These are phyloP conservation scores for Nemania sp. DNA, from an alignment of 2,329 filamentous ascomycete species.

Conservation along the genomic window DNA sequence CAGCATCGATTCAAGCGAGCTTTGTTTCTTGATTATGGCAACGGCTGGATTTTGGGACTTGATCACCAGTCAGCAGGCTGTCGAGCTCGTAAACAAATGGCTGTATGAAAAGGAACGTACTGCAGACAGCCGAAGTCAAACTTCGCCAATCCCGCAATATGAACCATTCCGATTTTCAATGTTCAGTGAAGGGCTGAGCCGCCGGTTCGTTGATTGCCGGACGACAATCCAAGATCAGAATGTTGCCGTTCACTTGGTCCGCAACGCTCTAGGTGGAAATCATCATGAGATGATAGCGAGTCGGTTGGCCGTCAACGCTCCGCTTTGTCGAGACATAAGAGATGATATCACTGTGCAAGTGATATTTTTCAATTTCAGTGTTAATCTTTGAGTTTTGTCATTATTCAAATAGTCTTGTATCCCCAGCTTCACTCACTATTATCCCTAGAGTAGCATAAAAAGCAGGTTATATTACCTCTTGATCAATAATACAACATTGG, in stretches of 20 bases:
- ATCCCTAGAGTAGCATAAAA: too few relatives aligned
- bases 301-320: not conserved
- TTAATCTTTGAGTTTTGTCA: too few relatives aligned
- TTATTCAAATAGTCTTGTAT: too few relatives aligned
- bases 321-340: not conserved
- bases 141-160: not conserved
- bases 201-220: not conserved
- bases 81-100: not conserved
- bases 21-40: not conserved
- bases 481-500: too few relatives aligned
- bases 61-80: not conserved
- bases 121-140: too few relatives aligned
- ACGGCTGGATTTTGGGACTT: not conserved
- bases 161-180: not conserved
- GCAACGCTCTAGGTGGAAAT: conserved; percentile 1
- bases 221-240: not conserved
- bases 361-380: not conserved
- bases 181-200: not conserved
- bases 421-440: too few relatives aligned
- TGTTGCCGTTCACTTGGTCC: not conserved
- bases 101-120: not conserved
- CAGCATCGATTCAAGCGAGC: not conserved
- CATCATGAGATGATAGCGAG: not conserved
- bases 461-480: too few relatives aligned
- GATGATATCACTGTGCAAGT: conserved; percentile 5